Evolutionary conservation across 163 green algal genomes (phyloP).

Genomic region (Volvox carteri): DNA sequence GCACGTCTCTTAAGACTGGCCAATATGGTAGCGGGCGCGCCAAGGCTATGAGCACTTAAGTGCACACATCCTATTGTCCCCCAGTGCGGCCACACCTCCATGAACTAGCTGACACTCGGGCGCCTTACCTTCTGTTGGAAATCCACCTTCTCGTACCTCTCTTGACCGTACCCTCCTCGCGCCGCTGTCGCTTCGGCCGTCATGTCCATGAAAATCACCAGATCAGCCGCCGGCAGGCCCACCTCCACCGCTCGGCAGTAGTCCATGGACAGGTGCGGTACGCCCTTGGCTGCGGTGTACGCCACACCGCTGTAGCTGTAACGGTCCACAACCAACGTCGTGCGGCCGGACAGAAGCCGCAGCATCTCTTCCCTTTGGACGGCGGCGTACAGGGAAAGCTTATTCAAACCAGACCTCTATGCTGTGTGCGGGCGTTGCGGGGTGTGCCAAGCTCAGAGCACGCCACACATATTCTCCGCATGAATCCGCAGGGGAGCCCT

Average conservation of each 20-base stretch:
- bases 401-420: too few species aligned
- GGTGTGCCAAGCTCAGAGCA: too few species aligned
- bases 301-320: slow-evolving; percentile 95
- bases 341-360: slow-evolving; percentile 79
- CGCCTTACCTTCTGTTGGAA: slow-evolving; percentile 74
- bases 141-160: slow-evolving; percentile 90
- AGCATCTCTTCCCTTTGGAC: slow-evolving; percentile 71
- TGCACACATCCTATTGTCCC: too few species aligned
- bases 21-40: too few species aligned
- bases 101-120: too few species aligned
- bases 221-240: slow-evolving; percentile 91
- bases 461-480: too few species aligned
- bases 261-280: slow-evolving; percentile 11
- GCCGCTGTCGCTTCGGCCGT: slow-evolving; percentile 74
- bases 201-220: slow-evolving; percentile 91
- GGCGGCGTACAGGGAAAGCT: too few species aligned
- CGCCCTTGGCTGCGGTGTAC: slow-evolving; percentile 94
- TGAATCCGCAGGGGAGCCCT: too few species aligned
- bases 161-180: slow-evolving; percentile 90
- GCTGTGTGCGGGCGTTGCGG: too few species aligned
- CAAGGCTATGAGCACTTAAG: too few species aligned
- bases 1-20: too few species aligned
- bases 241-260: slow-evolving; percentile 71
- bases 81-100: too few species aligned
- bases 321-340: slow-evolving; percentile 94